Conservation (phyloP, 1,284 basidiomycete species). For the Ceratobasidium sp. region DNA sequence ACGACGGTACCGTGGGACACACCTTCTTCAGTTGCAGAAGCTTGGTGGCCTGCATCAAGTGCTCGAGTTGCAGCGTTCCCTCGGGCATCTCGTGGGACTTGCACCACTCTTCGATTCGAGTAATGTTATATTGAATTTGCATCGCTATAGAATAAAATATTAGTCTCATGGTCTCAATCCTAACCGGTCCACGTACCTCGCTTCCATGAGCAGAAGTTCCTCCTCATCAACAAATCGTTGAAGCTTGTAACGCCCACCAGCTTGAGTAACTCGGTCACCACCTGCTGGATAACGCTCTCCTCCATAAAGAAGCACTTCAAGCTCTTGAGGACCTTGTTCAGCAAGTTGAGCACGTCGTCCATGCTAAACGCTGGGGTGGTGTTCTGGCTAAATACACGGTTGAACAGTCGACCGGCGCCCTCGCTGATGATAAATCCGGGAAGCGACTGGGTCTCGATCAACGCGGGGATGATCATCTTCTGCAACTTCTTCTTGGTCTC, state of each 20-base stretch:
- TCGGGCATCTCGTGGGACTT: conserved; percentile 99
- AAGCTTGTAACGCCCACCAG: conserved; percentile 97
- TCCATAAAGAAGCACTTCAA: conserved; percentile 99
- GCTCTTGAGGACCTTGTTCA: conserved; percentile 99
- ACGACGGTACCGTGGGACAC: conserved; percentile 48
- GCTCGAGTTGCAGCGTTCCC: conserved; percentile 96
- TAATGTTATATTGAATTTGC: conserved; percentile 99
- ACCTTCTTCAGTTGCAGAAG: conserved; percentile 98
- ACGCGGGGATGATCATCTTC: conserved; percentile 98
- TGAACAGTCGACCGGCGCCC: conserved; percentile 88
- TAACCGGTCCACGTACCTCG: conserved; percentile 71
- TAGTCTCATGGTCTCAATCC: neutral
- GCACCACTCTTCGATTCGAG: conserved; percentile 97
- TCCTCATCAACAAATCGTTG: conserved; percentile 97
- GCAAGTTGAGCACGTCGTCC: conserved; percentile 97
- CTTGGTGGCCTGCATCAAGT: conserved; percentile 99
- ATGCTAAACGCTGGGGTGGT: conserved; percentile 93
- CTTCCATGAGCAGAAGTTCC: conserved; percentile 99
- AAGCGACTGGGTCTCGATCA: conserved; percentile 97
- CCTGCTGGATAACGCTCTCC: conserved; percentile 96
- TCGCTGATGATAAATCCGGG: conserved; percentile 98
- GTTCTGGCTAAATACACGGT: conserved; percentile 87
- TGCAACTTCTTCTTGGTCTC: conserved; percentile 96
- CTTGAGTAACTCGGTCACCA: conserved; percentile 95
- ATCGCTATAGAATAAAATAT: conserved; percentile 69